These are phyloP conservation scores for Monosporascus sp. DNA, from an alignment of 2,329 filamentous ascomycete genomes.

Conservation along the genomic window DNA sequence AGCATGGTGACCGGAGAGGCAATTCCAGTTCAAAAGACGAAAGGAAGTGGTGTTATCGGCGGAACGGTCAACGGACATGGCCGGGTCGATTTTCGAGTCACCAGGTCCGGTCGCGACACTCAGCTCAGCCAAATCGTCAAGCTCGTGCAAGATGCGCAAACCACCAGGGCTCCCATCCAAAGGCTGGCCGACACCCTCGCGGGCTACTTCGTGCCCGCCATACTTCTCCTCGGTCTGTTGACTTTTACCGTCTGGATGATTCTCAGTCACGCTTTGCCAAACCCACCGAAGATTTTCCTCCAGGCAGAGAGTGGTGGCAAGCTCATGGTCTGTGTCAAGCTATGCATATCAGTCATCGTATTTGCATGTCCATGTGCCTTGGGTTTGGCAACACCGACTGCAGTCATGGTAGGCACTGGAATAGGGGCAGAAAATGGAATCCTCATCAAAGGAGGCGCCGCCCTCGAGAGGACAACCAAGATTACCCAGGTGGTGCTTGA, in stretches of 20 bases:
- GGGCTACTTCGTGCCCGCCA: slow-evolving; percentile 88
- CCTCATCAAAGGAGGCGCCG: slow-evolving; percentile 93
- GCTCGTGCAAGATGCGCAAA: slow-evolving; percentile 96
- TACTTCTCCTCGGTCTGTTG: slow-evolving; percentile 74
- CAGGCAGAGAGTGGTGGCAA: slow-evolving; percentile 78
- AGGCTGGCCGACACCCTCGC: slow-evolving; percentile 85
- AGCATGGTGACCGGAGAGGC: slow-evolving; percentile 98
- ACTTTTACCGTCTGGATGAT: slow-evolving; percentile 95
- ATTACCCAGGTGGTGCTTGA: slow-evolving; percentile 88
- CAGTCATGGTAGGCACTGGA: slow-evolving; percentile 98
- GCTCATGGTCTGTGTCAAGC: slow-evolving; percentile 92
- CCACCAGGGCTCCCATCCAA: slow-evolving; percentile 89
- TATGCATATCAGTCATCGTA: slow-evolving; percentile 97
- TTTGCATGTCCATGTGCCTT: slow-evolving; percentile 96
- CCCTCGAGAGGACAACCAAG: slow-evolving; percentile 84
- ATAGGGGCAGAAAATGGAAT: slow-evolving; percentile 94
- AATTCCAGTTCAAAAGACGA: slow-evolving; percentile 87
- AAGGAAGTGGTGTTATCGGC: slow-evolving; percentile 75
- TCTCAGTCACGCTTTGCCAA: slow-evolving; percentile 74
- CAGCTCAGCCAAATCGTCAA: slow-evolving; percentile 97
- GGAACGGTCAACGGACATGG: slow-evolving; percentile 95
- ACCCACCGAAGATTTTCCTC: slow-evolving; percentile 86
- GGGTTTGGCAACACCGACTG: slow-evolving; percentile 92
- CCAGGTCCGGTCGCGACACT: slow-evolving; percentile 86
- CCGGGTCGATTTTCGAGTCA: slow-evolving; percentile 86